These are phyloP conservation scores for Suillus clintonianus DNA, from an alignment of 768 basidiomycete species.

Conservation along the genomic window DNA sequence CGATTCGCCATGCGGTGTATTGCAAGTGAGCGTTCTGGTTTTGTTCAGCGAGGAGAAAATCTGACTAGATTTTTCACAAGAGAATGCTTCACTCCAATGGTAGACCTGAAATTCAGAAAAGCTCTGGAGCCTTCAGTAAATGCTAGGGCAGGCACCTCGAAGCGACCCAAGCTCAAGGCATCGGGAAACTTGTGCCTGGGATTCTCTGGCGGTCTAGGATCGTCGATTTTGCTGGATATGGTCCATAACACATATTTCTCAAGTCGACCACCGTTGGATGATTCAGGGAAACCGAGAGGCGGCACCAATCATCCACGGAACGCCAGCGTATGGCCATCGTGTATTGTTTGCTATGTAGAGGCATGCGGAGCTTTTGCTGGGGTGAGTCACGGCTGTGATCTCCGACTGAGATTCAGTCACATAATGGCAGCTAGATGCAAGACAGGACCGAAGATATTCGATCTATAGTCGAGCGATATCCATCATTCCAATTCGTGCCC, in stretches of 20 bases:
- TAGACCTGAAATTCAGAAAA: slow-evolving; percentile 64
- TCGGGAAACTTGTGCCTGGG: slow-evolving; percentile 68
- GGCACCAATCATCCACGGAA: slow-evolving; percentile 71
- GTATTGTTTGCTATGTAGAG: slow-evolving; percentile 71
- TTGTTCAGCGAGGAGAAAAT: not conserved
- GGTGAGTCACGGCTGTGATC: slow-evolving; percentile 41
- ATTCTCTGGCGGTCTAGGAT: slow-evolving; percentile 80
- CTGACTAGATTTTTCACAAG: slow-evolving; percentile 30
- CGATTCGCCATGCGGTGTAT: slow-evolving; percentile 79
- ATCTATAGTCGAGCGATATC: slow-evolving; percentile 47
- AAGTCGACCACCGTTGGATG: slow-evolving; percentile 22
- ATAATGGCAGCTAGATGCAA: slow-evolving; percentile 41
- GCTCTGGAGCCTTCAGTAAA: slow-evolving; percentile 68
- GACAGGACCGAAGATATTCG: slow-evolving; percentile 58
- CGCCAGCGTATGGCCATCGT: slow-evolving; percentile 60
- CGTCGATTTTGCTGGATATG: slow-evolving; percentile 71
- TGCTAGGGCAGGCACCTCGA: slow-evolving; percentile 50
- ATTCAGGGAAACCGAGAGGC: slow-evolving; percentile 40
- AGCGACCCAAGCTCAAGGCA: slow-evolving; percentile 63
- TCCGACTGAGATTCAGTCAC: not conserved
- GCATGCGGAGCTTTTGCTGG: slow-evolving; percentile 58
- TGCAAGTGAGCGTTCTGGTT: slow-evolving; percentile 59
- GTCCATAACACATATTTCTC: slow-evolving; percentile 61
- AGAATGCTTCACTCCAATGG: slow-evolving; percentile 66
- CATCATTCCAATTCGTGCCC: slow-evolving; percentile 57